phyloP scores from a whole-genome alignment of 805 yeast species.

The Candida oleophila region DNA sequence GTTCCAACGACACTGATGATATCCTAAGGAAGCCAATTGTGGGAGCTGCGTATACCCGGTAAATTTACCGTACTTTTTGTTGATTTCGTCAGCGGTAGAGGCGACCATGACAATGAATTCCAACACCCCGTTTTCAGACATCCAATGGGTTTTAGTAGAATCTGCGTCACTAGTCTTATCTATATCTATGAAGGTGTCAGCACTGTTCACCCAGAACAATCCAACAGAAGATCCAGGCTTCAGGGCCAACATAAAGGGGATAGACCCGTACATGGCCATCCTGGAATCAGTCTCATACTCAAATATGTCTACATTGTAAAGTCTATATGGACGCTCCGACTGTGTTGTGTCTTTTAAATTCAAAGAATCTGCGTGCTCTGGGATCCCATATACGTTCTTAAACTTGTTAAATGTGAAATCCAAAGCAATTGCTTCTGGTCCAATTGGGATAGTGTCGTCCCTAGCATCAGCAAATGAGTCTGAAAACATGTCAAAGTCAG shows the following conservation, averaged over 20 bases:
- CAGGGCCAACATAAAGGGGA: conserved; percentile 81
- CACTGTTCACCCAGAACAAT: conserved; percentile 87
- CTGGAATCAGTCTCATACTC: conserved; percentile 84
- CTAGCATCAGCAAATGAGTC: conserved; percentile 71
- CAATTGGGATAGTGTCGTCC: conserved; percentile 66
- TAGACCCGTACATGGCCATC: conserved; percentile 92
- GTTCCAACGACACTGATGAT: conserved; percentile 98
- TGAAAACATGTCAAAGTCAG: conserved; percentile 61
- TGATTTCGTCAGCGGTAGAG: conserved; percentile 53
- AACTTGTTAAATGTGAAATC: conserved; percentile 69
- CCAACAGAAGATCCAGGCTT: conserved; percentile 63
- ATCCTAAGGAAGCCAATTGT: conserved; percentile 74
- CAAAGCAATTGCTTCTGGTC: conserved; percentile 86
- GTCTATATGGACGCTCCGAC: conserved; percentile 70
- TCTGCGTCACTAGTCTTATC: conserved; percentile 23
- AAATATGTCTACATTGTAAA: conserved; percentile 92
- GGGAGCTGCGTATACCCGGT: conserved; percentile 80
- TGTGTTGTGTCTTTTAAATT: conserved; percentile 66
- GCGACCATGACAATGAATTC: conserved; percentile 74
- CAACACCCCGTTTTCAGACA: conserved; percentile 83
- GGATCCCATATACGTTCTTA: conserved; percentile 82
- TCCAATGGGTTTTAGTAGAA: conserved; percentile 74
- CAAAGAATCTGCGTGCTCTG: conserved; percentile 89
- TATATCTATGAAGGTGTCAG: conserved; percentile 89
- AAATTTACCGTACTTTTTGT: conserved; percentile 59